Evolutionary conservation across 768 basidiomycete species (phyloP).

Genomic region (Mycena leptocephala): DNA sequence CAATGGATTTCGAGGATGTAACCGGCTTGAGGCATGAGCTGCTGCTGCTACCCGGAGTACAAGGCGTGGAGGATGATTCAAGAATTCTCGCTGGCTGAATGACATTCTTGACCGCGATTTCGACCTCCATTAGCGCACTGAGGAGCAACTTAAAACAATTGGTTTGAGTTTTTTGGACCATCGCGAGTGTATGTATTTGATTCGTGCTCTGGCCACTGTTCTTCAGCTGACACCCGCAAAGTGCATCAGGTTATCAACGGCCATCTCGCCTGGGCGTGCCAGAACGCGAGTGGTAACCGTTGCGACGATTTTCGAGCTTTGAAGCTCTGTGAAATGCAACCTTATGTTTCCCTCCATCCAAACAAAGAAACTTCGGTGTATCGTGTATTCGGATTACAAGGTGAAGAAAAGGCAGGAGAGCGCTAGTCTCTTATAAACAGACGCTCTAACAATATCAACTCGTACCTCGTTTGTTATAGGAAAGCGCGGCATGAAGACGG

Average conservation of each 20-base stretch:
- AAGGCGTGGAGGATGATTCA: no score
- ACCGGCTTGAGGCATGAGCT: no score
- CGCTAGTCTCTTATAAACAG: no score
- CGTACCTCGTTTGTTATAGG: no score
- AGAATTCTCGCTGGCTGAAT: no score
- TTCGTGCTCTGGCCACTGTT: no score
- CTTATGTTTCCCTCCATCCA: conserved; percentile 36
- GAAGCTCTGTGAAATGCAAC: conserved; percentile 38
- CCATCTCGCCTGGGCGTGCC: conserved; percentile 38
- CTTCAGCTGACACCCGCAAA: neutral
- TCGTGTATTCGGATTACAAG: conserved; percentile 28
- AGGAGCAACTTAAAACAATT: conserved; percentile 12
- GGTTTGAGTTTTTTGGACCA: conserved; percentile 10
- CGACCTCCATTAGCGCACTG: no score
- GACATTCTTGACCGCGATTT: no score
- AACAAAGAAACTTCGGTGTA: conserved; percentile 25
- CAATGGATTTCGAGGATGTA: no score
- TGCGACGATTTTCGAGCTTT: conserved; percentile 42
- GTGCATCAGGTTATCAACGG: conserved; percentile 28
- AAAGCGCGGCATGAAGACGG: conserved; percentile 43
- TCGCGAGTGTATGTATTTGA: conserved; percentile 4
- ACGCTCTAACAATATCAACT: no score
- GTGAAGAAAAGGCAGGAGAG: conserved; percentile 35
- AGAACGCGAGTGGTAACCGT: conserved; percentile 39
- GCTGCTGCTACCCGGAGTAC: no score